Conservation (phyloP, 148 eudicot species). For the Oxyria digyna region DNA sequence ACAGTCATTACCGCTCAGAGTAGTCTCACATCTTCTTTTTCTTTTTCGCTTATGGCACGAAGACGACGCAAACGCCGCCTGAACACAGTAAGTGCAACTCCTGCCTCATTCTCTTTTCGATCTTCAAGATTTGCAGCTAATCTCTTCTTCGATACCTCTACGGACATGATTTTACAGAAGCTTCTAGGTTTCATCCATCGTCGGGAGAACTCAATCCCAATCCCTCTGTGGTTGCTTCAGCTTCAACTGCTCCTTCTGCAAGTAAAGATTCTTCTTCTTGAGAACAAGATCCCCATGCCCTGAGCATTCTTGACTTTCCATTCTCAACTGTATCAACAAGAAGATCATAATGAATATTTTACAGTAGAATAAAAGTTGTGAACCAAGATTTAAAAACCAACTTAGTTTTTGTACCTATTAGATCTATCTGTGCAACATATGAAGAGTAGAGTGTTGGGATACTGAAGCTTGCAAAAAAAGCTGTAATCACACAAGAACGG, state of each 20-base stretch:
- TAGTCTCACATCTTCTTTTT: too few relatives aligned
- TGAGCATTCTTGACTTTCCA: slow-evolving; percentile 30
- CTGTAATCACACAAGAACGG: slow-evolving; percentile 22
- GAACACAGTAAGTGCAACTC: too few relatives aligned
- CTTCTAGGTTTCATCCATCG: too few relatives aligned
- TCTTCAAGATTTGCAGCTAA: too few relatives aligned
- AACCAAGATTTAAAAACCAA: not conserved
- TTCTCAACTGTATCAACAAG: slow-evolving; percentile 30
- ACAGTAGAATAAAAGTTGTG: not conserved
- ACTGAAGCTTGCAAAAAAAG: slow-evolving; percentile 71
- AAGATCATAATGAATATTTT: not conserved
- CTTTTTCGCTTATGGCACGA: too few relatives aligned
- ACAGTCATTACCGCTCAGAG: too few relatives aligned
- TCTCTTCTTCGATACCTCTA: too few relatives aligned
- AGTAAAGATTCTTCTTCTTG: slow-evolving; percentile 74
- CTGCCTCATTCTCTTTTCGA: too few relatives aligned
- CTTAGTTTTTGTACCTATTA: slow-evolving; percentile 31
- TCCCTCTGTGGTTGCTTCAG: slow-evolving; percentile 10
- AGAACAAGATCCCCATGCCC: slow-evolving; percentile 61
- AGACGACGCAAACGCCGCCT: too few relatives aligned
- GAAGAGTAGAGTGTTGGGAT: slow-evolving; percentile 63
- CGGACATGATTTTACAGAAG: too few relatives aligned
- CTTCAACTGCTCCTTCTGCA: slow-evolving; percentile 26
- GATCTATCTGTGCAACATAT: slow-evolving; percentile 43
- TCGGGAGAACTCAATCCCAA: too few relatives aligned